Percentiles rank a stretch among this genome's conserved stretches.
phyloP scores from a whole-genome alignment of 2,329 filamentous ascomycete genomes.

The Hymenoscyphus salicellus region DNA sequence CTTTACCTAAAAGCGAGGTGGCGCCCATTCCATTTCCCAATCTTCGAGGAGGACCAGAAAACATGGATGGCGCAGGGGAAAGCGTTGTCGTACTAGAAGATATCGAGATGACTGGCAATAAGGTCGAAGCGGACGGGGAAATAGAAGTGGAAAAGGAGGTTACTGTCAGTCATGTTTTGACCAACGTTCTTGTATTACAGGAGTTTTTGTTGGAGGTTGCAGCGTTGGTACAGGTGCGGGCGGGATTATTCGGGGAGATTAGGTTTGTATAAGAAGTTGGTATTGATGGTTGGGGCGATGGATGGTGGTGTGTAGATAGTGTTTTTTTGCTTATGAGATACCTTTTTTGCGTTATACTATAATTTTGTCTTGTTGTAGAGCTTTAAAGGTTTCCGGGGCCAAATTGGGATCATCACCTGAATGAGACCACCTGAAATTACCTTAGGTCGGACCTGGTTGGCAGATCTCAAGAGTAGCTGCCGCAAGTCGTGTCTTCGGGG shows the following conservation, averaged over 20 bases:
- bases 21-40: constrained; percentile 47
- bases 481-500: too few relatives aligned
- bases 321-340: constrained; percentile 12
- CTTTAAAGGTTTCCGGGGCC: too few relatives aligned
- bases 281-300: not conserved
- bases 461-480: too few relatives aligned
- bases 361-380: too few relatives aligned
- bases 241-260: constrained; percentile 73
- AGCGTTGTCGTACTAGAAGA: constrained; percentile 4
- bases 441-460: too few relatives aligned
- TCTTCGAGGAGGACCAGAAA: constrained; percentile 22
- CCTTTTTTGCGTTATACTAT: constrained; percentile 11
- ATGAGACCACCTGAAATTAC: too few relatives aligned
- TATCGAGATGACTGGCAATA: constrained; percentile 10
- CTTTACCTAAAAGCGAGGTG: constrained; percentile 38
- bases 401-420: too few relatives aligned
- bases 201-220: constrained; percentile 77
- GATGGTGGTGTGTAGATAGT: not conserved
- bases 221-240: constrained; percentile 70
- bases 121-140: constrained; percentile 24
- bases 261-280: constrained; percentile 47
- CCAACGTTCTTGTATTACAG: constrained; percentile 75
- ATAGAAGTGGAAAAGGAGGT: constrained; percentile 41
- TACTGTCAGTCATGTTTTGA: constrained; percentile 74
- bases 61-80: constrained; percentile 37